Base-by-base conservation (phyloP, 2,329 filamentous ascomycete genomes). In the Phaeosphaeria sp. region DNA sequence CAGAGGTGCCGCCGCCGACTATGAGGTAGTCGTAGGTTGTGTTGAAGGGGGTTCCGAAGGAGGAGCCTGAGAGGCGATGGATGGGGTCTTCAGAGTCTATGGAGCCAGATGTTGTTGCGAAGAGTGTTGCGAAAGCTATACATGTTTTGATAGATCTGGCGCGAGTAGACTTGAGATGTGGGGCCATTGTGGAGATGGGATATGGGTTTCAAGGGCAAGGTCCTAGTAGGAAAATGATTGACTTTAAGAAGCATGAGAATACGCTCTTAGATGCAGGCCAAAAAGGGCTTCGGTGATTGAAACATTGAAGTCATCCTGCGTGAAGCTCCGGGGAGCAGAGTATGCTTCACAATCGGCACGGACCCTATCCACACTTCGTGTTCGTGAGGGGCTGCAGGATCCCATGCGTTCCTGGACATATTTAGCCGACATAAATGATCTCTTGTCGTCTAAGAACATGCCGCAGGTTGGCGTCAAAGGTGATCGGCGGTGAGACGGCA, bases 11-110 rank as follows among this genome's bases (percentile, higher is more conserved):
- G 9, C 66, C 70, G 17, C 70, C 68, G 1, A 72, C 55, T 17
- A 72, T 64, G 11, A 72, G 50, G 51, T 68, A 69, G 55, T 72
- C 66, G 60, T 57, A 72, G 9, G 69, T 64, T 11, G 59, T 42
- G 50, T 65, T 64, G 20, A 51, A 21, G 10, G 68, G 69, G 36
- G 65, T 60, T 25, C 67, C 69, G 43, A 71, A 72, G 44, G 68
- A 69, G 25, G 54, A 57, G 11, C 67, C 66, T 6, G 69, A 54
- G 43, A 69, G 62, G 1, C 43, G 52, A 46, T 66, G 63, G 41
- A 43, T 11, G 9, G 41, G n/a, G 6, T 7, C 6, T 18, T 7
- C 3, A 4, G 17, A 18, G 41, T 43, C 13, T 36, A 11, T 11
- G 5, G 30, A 36, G 30, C 30, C 13, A 15, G 41, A 43, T 21